Base-by-base conservation (phyloP, 2,329 filamentous ascomycete species). In the Ophiostoma montium region DNA sequence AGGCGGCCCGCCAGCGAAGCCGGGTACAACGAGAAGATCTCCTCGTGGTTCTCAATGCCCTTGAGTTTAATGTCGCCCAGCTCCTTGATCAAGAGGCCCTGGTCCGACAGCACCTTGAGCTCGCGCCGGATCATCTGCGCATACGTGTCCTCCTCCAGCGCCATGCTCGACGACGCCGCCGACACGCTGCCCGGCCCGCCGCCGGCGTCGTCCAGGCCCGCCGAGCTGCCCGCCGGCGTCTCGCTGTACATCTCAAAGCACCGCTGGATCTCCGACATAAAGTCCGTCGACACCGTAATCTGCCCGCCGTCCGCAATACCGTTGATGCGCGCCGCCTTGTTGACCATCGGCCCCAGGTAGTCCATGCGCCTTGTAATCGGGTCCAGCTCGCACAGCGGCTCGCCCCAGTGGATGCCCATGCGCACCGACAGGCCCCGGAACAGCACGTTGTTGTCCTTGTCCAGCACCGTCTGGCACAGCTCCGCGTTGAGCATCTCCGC, bases 301-400 rank as follows among this genome's bases (percentile, higher is more conserved):
- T 98, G 90, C 1, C 92, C 92, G 53, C 92, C 92, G 62, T 98
- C 92, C 33, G 92, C 92, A 39, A 95, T 89, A 19, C 86, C 84
- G 7, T 87, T 92, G 56, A 98, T 94, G 67, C 92, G 84, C 15
- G 92, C 84, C 1, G 92, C 87, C 61, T 94, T 89, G 67, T 98
- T 98, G 60, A 98, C 92, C 88, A 98, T 98, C 13, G 92, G 92
- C 0, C 92, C 92, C 62, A 96, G 98, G 67, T 98, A 98, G 60
- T 98, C 92, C 92, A 98, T 98, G 54, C 92, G 87, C 51, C 89
- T 84, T 1, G 92, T 98, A 46, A 98, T 89, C 0, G 92, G 92
- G 64, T 98, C 92, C 45, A 84, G 84, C 65, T 98, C 92, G 62
- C 88, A 94, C 58, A 98, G 88, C 6, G 90, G 92, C 52, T 85